phyloP scores from a whole-genome alignment of 1,284 basidiomycete species.

The Ustilago hordei region DNA sequence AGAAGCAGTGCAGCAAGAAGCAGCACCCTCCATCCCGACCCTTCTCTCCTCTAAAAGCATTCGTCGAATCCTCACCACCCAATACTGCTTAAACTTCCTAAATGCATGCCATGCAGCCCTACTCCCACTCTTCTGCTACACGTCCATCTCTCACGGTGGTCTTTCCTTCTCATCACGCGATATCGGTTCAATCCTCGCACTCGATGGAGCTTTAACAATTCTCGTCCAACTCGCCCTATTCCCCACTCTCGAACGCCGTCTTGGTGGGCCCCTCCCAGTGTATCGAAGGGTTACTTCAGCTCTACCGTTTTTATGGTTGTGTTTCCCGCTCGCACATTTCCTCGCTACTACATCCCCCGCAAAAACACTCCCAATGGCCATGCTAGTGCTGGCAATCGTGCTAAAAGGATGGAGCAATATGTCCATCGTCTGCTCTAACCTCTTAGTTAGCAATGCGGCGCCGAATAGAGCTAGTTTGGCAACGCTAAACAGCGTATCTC shows the following conservation, averaged over 20 bases:
- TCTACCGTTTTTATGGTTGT: conserved; percentile 46
- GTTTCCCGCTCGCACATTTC: conserved; percentile 50
- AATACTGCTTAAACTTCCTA: conserved; percentile 52
- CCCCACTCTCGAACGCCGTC: conserved; percentile 39
- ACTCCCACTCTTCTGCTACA: conserved; percentile 59
- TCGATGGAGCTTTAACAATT: conserved; percentile 50
- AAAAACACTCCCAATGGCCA: conserved; percentile 20
- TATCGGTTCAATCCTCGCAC: conserved; percentile 54
- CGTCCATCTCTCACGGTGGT: conserved; percentile 42
- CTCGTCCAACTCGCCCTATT: conserved; percentile 53
- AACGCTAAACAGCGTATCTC: conserved; percentile 53
- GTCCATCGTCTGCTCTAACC: conserved; percentile 51
- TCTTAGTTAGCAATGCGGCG: conserved; percentile 54
- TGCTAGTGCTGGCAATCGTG: conserved; percentile 20
- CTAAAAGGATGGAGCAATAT: conserved; percentile 49
- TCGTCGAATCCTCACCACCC: conserved; percentile 56
- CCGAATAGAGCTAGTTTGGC: conserved; percentile 38
- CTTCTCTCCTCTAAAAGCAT: conserved; percentile 24
- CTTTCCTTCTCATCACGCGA: conserved; percentile 39
- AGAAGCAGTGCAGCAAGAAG: background rate
- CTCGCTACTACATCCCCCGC: conserved; percentile 14
- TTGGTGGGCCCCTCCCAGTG: conserved; percentile 44
- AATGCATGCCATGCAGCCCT: conserved; percentile 53
- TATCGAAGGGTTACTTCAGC: conserved; percentile 37
- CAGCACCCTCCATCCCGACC: conserved; percentile 22